Evolutionary conservation across 345 rosid genomes (phyloP).

Genomic region (Citrus mangshanensis): DNA sequence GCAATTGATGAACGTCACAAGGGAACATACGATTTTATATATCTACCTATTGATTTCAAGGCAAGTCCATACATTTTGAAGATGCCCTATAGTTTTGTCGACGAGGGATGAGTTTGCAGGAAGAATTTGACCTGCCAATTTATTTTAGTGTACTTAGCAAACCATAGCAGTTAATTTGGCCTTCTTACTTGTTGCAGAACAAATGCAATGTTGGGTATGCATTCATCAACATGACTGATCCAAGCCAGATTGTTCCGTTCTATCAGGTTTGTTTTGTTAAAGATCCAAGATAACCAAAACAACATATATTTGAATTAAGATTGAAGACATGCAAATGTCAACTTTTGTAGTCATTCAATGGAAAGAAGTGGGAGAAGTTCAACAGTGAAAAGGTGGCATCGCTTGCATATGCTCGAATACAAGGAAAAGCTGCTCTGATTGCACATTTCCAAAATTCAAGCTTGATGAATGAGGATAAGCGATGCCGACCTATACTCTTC

Average conservation of each 20-base stretch:
- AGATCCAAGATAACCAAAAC: not conserved
- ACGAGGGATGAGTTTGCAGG: not conserved
- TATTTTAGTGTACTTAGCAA: not conserved
- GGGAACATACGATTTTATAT: slow-evolving; percentile 68
- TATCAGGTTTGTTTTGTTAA: slow-evolving; percentile 35
- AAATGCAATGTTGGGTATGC: slow-evolving; percentile 76
- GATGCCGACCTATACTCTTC: slow-evolving; percentile 72
- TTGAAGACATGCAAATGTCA: slow-evolving; percentile 1
- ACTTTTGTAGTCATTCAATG: slow-evolving; percentile 53
- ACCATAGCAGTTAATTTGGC: not conserved
- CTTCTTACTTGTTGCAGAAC: slow-evolving; percentile 38
- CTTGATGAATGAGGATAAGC: slow-evolving; percentile 79
- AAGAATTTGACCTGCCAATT: not conserved
- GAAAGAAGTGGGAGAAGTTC: slow-evolving; percentile 87
- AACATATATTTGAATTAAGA: not conserved
- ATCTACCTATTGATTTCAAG: slow-evolving; percentile 76
- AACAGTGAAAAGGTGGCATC: slow-evolving; percentile 77
- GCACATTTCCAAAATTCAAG: slow-evolving; percentile 86
- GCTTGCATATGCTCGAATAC: slow-evolving; percentile 72
- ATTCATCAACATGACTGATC: slow-evolving; percentile 64
- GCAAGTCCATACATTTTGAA: slow-evolving; percentile 26
- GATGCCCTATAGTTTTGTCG: slow-evolving; percentile 2
- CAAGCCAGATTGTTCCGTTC: slow-evolving; percentile 50
- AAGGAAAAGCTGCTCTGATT: slow-evolving; percentile 66
- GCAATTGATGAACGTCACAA: slow-evolving; percentile 63